phyloP scores from a whole-genome alignment of 164 flowering plant genomes.

The Magnolia sinica region DNA sequence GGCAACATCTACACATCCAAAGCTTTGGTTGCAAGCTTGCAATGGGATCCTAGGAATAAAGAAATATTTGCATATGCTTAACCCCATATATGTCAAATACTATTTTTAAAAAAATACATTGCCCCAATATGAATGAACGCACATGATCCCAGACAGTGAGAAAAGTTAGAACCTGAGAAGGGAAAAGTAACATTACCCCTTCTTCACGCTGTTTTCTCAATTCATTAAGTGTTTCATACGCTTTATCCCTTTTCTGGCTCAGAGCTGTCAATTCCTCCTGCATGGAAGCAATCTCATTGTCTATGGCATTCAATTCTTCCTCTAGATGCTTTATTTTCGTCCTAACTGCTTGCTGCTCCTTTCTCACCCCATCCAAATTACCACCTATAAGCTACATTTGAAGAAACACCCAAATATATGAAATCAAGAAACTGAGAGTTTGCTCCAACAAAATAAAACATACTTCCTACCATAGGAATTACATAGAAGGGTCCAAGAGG shows the following conservation, averaged over 20 bases:
- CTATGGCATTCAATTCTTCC: constrained; percentile 46
- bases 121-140: not conserved
- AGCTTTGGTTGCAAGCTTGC: not conserved
- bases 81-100: not conserved
- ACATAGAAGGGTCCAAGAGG: not conserved
- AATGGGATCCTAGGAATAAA: not conserved
- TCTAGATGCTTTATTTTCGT: constrained; percentile 50
- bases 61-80: not conserved
- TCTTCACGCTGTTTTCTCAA: constrained; percentile 67
- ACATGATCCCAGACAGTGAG: not conserved
- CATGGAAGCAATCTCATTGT: constrained; percentile 45
- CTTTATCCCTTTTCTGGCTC: constrained; percentile 51
- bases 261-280: constrained; percentile 44
- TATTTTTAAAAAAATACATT: not conserved
- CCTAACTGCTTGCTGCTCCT: constrained; percentile 52
- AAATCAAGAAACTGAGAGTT: not conserved
- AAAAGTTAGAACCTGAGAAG: not conserved
- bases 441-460: not conserved
- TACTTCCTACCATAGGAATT: not conserved
- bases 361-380: constrained; percentile 62
- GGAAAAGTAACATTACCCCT: constrained; percentile 43
- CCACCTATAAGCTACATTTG: constrained; percentile 69
- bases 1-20: too few species aligned
- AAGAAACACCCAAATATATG: not conserved
- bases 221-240: constrained; percentile 37